A percentile compares a stretch with the other conserved stretches of the same genome.
Conservation (phyloP, 805 yeast genomes). For the Candida tibetensis region DNA sequence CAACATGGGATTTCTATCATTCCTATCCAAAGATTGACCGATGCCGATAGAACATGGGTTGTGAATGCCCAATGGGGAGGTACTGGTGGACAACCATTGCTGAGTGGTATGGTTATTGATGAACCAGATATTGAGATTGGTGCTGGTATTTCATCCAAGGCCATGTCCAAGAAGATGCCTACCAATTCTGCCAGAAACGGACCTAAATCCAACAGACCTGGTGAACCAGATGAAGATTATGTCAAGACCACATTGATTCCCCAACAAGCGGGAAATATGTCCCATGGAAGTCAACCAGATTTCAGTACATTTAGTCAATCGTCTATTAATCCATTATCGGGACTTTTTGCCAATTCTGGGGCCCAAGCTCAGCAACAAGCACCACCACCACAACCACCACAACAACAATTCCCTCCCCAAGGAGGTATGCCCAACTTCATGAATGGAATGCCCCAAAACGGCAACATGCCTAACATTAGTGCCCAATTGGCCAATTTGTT, state of each 20-base stretch:
- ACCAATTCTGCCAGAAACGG: constrained; percentile 84
- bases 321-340: constrained; percentile 45
- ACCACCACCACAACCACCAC: constrained; percentile 9
- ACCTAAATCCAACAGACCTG: constrained; percentile 72
- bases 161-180: constrained; percentile 89
- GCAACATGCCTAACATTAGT: constrained; percentile 23
- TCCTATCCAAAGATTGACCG: constrained; percentile 85
- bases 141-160: constrained; percentile 87
- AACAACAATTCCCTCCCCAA: constrained; percentile 6
- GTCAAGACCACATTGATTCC: constrained; percentile 33
- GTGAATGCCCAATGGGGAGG: constrained; percentile 96
- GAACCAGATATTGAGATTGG: constrained; percentile 99
- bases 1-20: constrained; percentile 85
- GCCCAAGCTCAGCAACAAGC: constrained; percentile 10
- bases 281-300: constrained; percentile 38
- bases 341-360: constrained; percentile 35
- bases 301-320: constrained; percentile 33
- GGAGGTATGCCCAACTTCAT: constrained; percentile 12
- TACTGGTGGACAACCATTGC: constrained; percentile 81
- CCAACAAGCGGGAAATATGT: constrained; percentile 22
- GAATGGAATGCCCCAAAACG: constrained; percentile 17
- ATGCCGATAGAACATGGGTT: constrained; percentile 90
- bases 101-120: constrained; percentile 79
- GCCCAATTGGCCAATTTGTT: constrained; percentile 40
- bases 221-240: constrained; percentile 47